Evolutionary conservation across 2,329 filamentous ascomycete species (phyloP).

Genomic region (Pseudocercospora fijiensis): DNA sequence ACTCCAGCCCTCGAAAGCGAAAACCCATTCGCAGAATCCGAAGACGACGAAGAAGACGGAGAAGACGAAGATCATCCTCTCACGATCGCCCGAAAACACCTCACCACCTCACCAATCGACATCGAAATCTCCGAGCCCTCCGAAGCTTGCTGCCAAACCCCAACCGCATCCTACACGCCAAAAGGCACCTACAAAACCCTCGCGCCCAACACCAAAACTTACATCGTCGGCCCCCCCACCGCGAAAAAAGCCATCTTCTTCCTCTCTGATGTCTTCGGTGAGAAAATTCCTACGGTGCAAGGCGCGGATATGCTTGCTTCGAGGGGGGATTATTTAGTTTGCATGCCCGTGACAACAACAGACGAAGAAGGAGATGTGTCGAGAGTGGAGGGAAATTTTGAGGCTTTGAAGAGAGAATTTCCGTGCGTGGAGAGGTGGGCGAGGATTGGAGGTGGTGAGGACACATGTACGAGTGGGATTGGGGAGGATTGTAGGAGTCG

Average conservation of each 20-base stretch:
- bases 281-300: background rate
- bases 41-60: background rate
- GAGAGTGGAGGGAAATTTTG: background rate
- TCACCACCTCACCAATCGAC: background rate
- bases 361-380: too few species aligned
- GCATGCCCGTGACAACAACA: too few species aligned
- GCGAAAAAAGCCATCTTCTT: slow-evolving; percentile 16
- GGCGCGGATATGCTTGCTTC: slow-evolving; percentile 12
- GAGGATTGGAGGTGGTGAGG: slow-evolving; percentile 21
- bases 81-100: background rate
- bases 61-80: background rate
- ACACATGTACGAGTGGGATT: slow-evolving; percentile 17
- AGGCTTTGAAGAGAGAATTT: slow-evolving; percentile 2
- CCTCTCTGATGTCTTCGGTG: slow-evolving; percentile 17
- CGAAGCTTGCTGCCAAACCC: slow-evolving; percentile 15
- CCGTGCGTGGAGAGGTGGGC: slow-evolving; percentile 12
- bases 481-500: too few species aligned
- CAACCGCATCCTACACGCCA: slow-evolving; percentile 11
- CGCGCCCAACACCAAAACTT: slow-evolving; percentile 12
- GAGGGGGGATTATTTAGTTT: slow-evolving; percentile 1
- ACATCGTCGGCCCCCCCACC: slow-evolving; percentile 10
- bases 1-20: background rate
- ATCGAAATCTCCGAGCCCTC: slow-evolving; percentile 2
- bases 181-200: slow-evolving; percentile 16
- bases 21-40: background rate